A percentile compares a stretch with the other conserved stretches of the same genome.
These are phyloP conservation scores for Aspergillus bertholletiae DNA, from an alignment of 495 filamentous ascomycete species.

Conservation along the genomic window DNA sequence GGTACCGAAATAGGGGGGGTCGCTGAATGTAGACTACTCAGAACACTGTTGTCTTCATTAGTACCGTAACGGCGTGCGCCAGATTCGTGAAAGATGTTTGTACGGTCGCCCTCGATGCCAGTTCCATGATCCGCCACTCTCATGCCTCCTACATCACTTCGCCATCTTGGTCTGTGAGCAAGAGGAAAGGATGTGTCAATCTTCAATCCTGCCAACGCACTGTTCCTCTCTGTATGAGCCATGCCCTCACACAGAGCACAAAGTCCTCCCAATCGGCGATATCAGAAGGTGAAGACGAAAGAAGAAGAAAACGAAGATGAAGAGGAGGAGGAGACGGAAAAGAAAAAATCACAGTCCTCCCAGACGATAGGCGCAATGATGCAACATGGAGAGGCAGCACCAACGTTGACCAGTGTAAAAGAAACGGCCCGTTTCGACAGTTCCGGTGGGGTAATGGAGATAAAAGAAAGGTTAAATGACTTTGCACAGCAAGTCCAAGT, in stretches of 20 bases:
- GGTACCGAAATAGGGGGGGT: slow-evolving; percentile 47
- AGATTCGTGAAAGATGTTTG: slow-evolving; percentile 39
- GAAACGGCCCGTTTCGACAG: not conserved
- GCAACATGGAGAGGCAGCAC: not conserved
- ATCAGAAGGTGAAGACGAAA: not conserved
- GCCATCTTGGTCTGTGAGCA: slow-evolving; percentile 21
- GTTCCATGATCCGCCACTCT: slow-evolving; percentile 29
- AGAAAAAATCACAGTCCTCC: not conserved
- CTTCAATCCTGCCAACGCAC: slow-evolving; percentile 35
- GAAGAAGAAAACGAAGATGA: not conserved
- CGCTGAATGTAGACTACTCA: slow-evolving; percentile 42
- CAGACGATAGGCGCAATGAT: not conserved
- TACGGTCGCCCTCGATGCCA: slow-evolving; percentile 45
- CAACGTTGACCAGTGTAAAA: not conserved
- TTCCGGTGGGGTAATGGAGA: not conserved
- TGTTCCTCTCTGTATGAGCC: slow-evolving; percentile 37
- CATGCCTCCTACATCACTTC: slow-evolving; percentile 22
- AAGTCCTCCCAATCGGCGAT: not conserved
- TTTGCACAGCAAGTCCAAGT: not conserved
- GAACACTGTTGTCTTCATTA: slow-evolving; percentile 45
- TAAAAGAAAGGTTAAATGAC: not conserved
- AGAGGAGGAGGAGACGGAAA: slow-evolving; percentile 14
- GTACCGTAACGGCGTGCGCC: slow-evolving; percentile 40
- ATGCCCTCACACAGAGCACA: slow-evolving; percentile 33
- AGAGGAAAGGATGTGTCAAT: slow-evolving; percentile 41